Evolutionary conservation across 768 basidiomycete species (phyloP), one percentile per base, ranked within the genome.

Genomic region (Neoboletus subvelutipes): DNA sequence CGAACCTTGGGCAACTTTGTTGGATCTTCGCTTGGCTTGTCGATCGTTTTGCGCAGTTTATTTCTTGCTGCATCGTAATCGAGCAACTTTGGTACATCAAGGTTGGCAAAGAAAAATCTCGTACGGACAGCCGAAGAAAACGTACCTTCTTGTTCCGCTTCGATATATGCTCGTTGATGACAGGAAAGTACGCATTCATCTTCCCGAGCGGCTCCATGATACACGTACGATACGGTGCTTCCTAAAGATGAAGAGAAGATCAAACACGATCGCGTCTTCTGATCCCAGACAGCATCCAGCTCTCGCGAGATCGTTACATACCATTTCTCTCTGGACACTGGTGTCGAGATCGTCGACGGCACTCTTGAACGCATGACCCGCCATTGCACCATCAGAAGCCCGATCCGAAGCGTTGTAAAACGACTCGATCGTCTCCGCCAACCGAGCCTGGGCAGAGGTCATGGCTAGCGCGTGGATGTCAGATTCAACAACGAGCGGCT

Each of bases 121-220:
- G 24, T 13, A 26, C 15, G 10, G 22, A 37, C 22, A 18, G n/a
- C 7, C 2, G 11, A 22, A 59, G 22, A 41, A 36, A 26, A 58
- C 67, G 6, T 41, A 92, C 95, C 84, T 98, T 99, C 80, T 99
- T 96, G 76, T 96, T 91, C 52, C 97, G 84, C 75, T 99, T 99
- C 51, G 83, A 58, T 60, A 99, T 93, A 55, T 95, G 92, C 56
- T 95, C 92, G 69, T 97, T 97, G 71, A 98, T 86, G 33, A 92
- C 76, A 4, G 94, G 92, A 75, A 93, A 96, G 73, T 97, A 97
- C 0, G 91, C 88, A 69, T 92, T 93, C 86, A 99, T 92, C 77
- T 95, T 97, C 3, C 95, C 94, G 4, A 98, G 78, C 3, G 97
- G 97, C 67, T 98, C 97, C 54, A 95, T 86, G 49, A 98, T 88